Evolutionary conservation across 805 yeast species (phyloP).

Genomic region (Ogataea pini): DNA sequence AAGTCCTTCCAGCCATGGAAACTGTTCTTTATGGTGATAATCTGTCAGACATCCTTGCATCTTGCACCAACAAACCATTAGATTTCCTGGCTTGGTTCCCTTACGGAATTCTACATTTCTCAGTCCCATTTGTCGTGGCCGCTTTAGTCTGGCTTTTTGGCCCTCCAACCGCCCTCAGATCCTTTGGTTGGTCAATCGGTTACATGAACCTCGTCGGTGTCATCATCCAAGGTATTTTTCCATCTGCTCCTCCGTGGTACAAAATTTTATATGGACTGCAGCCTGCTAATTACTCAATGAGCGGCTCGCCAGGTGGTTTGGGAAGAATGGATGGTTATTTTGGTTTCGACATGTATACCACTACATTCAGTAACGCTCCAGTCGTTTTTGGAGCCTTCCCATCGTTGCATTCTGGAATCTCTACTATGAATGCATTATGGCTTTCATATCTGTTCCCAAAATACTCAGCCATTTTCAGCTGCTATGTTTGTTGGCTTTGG

Average conservation of each 20-base stretch:
- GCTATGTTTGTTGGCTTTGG: constrained; percentile 92
- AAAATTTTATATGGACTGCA: constrained; percentile 74
- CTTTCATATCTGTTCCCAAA: constrained; percentile 78
- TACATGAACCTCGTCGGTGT: constrained; percentile 89
- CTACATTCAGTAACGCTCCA: constrained; percentile 79
- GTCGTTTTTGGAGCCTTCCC: constrained; percentile 80
- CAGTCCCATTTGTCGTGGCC: constrained; percentile 84
- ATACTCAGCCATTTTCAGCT: constrained; percentile 58
- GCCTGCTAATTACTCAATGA: constrained; percentile 87
- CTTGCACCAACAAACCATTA: constrained; percentile 59
- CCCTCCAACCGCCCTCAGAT: constrained; percentile 82
- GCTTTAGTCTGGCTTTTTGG: constrained; percentile 77
- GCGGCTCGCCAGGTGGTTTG: constrained; percentile 92
- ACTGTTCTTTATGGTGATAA: constrained; percentile 91
- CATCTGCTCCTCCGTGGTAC: constrained; percentile 98
- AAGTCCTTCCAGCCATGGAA: constrained; percentile 87
- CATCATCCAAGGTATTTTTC: constrained; percentile 72
- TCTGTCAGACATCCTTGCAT: constrained; percentile 78
- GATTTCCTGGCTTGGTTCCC: constrained; percentile 95
- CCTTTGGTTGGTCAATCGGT: constrained; percentile 90
- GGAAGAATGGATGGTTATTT: constrained; percentile 78
- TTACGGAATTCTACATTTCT: constrained; percentile 85
- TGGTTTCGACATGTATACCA: constrained; percentile 78
- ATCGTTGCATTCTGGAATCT: constrained; percentile 86
- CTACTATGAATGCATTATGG: constrained; percentile 88